Base-by-base conservation (phyloP, 2,329 filamentous ascomycete species). In the Fusarium sp. region DNA sequence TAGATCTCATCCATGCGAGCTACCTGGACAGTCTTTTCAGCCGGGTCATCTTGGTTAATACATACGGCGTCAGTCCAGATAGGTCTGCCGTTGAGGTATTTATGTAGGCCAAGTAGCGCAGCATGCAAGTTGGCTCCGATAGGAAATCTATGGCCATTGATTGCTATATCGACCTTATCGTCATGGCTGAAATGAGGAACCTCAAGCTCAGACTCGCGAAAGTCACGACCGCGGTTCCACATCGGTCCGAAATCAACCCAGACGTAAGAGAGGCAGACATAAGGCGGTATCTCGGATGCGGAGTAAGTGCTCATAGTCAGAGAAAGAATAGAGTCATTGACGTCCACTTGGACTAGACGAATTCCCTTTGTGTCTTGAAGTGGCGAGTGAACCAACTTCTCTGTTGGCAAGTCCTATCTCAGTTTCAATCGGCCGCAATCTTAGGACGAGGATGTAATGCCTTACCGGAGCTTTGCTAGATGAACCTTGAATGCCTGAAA, bases 231-330 rank as follows among this genome's bases (percentile, higher is more conserved):
- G 8, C 54, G 54, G 28, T 69, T 69, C 47, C 57, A 38, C 53
- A 69, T 55, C 8, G 68, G 68, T 7, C 68, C 68, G 5, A 65
- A 69, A n/a, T 70, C 68, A 3, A 50, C 44, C 68, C 68, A 70
- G 17, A 70, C 68, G 13, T 70, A 70, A 4, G 68, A 70, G 12
- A 70, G 65, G 5, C 66, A 70, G 36, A 32, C 36, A 20, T 69
- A 69, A 2, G 59, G 36, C 5, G 68, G 65, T 9, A 69, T 69
- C 7, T 69, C 38, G 18, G 59, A 42, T 2, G 66, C 9, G 2
- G 42, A 14, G 15, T 69, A 70, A 3, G 65, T 54, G 1, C 14
- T 17, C 8, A 65, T n/a, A 39, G 32, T n/a, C 9, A 48, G 55
- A n/a, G 24, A 22, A 22, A 70, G 48, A 1, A 44, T 5, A 9